Evolutionary conservation across 495 filamentous ascomycete genomes (phyloP).

Genomic region (Penicillium desertorum): DNA sequence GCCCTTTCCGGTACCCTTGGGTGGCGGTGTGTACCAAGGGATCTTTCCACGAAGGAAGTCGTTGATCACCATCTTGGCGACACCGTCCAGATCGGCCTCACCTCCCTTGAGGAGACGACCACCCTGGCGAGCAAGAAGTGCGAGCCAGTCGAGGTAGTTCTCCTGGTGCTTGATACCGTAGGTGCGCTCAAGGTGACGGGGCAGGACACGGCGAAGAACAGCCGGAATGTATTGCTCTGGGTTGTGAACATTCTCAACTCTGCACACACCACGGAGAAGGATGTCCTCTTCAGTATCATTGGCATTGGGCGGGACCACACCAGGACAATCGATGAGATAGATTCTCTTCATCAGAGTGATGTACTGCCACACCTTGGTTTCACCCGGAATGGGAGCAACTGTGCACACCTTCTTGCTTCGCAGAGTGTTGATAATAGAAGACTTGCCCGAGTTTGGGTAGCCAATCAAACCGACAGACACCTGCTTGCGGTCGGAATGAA

Average conservation of each 20-base stretch:
- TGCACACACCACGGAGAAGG: slow-evolving; percentile 85
- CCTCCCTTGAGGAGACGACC: slow-evolving; percentile 84
- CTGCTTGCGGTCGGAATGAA: slow-evolving; percentile 90
- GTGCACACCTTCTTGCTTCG: slow-evolving; percentile 89
- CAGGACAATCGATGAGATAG: slow-evolving; percentile 95
- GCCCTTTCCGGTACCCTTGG: slow-evolving; percentile 55
- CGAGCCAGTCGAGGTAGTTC: slow-evolving; percentile 77
- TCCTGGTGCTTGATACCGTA: slow-evolving; percentile 74
- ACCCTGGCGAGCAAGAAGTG: slow-evolving; percentile 81
- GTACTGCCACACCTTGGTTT: slow-evolving; percentile 97
- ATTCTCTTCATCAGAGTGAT: slow-evolving; percentile 96
- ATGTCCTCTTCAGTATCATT: slow-evolving; percentile 84
- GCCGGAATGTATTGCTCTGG: slow-evolving; percentile 93
- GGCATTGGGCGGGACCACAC: slow-evolving; percentile 84
- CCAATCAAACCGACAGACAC: slow-evolving; percentile 86
- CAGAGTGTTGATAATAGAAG: slow-evolving; percentile 88
- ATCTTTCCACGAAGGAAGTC: slow-evolving; percentile 94
- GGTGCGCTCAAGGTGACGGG: slow-evolving; percentile 85
- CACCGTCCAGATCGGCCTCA: slow-evolving; percentile 88
- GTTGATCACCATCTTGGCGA: slow-evolving; percentile 93
- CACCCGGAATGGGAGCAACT: slow-evolving; percentile 91
- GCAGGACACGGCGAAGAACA: slow-evolving; percentile 74
- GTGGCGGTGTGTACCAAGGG: slow-evolving; percentile 90
- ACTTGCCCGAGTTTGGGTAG: slow-evolving; percentile 88
- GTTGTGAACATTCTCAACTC: slow-evolving; percentile 92